Base-by-base conservation (phyloP, 2,329 filamentous ascomycete genomes). In the Colletotrichum sp. region DNA sequence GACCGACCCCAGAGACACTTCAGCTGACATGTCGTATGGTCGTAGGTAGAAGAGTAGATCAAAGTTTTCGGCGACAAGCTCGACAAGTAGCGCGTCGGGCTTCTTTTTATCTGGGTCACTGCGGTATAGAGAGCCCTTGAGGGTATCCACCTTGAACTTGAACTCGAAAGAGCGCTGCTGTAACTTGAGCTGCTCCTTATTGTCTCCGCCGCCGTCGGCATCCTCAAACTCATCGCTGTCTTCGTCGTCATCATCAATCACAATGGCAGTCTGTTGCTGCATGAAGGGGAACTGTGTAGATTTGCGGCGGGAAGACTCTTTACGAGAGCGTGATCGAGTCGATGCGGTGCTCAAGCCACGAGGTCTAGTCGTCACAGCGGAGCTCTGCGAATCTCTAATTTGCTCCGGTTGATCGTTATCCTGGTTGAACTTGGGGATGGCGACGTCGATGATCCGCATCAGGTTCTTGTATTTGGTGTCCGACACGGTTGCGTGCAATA, bases 391-490 rank as follows among this genome's bases (percentile, higher is more conserved):
- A 80, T 77, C 54, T 78, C 76, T 61, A 73, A 69, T n/a, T 70
- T 75, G 38, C 31, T 43, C 66, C 8, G 21, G 70, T 31, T 69
- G 34, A 24, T 15, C 33, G 12, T 84, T 80, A 12, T 86, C 82
- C 2, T 88, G 86, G 18, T 88, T 86, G 31, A 98, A 93, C 75
- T 94, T 96, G 2, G 97, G 97, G 73, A 99, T 94, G 0, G 97
- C 96, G 70, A 98, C 95, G 74, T 99, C 96, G 75, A 99, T 96
- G 57, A 99, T 88, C 78, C 92, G 96, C 97, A 99, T 99, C 73
- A 99, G 83, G 59, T 92, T 96, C 86, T 98, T 99, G 87, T 99
- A 99, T 82, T 99, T 99, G 47, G 92, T 92, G 79, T 99, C 97
- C 0, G 97, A 98, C 47, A 97, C 93, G 1, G 94, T 94, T 13